Base-by-base conservation (phyloP, 495 filamentous ascomycete species). In the Cladorrhinum samala region DNA sequence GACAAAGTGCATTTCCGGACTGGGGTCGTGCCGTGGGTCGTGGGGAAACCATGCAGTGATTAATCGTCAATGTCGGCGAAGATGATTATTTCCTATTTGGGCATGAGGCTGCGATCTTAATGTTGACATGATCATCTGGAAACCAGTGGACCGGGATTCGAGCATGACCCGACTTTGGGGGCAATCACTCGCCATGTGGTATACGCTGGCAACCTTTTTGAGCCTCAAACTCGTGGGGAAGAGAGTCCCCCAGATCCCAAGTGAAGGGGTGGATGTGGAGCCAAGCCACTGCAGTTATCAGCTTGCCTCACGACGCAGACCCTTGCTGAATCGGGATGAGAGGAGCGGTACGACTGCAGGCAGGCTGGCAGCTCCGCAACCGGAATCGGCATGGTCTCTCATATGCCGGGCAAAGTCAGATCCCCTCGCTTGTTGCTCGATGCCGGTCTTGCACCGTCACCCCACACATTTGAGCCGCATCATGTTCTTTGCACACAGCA, bases 341-440 rank as follows among this genome's bases (percentile, higher is more conserved):
- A 33, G 20, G 16, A 23, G 5, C 42, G 45, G 45, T 47, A 25
- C 16, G 14, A 47, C 45, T 47, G 23, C 45, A 47, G n/a, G 45
- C 45, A 47, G 45, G 45, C 45, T 47, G 45, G 24, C 13, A 47
- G 7, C 2, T 47, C 11, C 20, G 24, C 24, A 27, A 47, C 45
- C 45, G 18, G 9, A 47, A 47, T 23, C 18, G 45, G 45, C 21
- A 47, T 47, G 45, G 45, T 25, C 4, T 23, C 45, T 30, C 24
- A 47, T 33, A 47, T 47, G 45, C 45, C 45, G 45, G 45, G 45
- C 45, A 47, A 47, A 6, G 27, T 33, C 27, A 33, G 27, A 33
- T 33, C 11, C 27, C 27, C 11, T 33, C n/a, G n/a, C n/a, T 33
- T 33, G 5, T 5, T 33, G 27, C 11, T 33, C 27, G 6, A 33